Evolutionary conservation across 169 alveolate genomes (phyloP).

Genomic region (Condylostoma magnum): DNA sequence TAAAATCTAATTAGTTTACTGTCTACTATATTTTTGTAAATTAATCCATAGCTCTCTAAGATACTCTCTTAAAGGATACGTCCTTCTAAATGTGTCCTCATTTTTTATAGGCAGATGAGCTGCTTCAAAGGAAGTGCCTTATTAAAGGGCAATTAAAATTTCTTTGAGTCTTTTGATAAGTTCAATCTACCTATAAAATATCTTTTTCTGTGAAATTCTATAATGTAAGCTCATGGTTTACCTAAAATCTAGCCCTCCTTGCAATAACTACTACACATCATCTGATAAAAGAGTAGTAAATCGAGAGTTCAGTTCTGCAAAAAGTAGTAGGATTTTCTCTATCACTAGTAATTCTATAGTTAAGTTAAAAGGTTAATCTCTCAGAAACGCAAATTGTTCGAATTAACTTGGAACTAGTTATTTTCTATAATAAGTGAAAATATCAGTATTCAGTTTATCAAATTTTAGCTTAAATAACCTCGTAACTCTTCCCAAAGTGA

Average conservation of each 20-base stretch:
- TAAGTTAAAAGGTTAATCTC: no score
- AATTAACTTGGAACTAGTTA: no score
- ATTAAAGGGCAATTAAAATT: neutral
- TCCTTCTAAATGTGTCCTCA: neutral
- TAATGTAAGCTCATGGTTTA: no score
- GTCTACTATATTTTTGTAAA: no score
- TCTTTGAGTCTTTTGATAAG: conserved; percentile 3
- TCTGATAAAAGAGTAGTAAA: no score
- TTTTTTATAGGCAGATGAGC: conserved; percentile 1
- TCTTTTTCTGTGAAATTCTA: conserved; percentile 24
- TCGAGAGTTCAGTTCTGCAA: no score
- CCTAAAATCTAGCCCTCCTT: no score
- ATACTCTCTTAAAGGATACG: conserved; percentile 24
- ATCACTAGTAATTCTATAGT: no score
- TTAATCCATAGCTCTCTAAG: neutral
- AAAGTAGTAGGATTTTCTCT: no score
- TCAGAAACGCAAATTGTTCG: no score
- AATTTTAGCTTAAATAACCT: neutral
- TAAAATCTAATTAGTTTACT: no score
- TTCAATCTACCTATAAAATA: neutral
- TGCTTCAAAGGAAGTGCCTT: conserved; percentile 11
- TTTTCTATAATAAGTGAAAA: conserved; percentile 13
- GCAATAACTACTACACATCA: no score
- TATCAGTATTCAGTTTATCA: neutral
- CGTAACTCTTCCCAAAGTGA: neutral